Percentiles rank a stretch among this genome's conserved stretches.
Conservation (phyloP, 2,329 filamentous ascomycete genomes). For the Nemania serpens region DNA sequence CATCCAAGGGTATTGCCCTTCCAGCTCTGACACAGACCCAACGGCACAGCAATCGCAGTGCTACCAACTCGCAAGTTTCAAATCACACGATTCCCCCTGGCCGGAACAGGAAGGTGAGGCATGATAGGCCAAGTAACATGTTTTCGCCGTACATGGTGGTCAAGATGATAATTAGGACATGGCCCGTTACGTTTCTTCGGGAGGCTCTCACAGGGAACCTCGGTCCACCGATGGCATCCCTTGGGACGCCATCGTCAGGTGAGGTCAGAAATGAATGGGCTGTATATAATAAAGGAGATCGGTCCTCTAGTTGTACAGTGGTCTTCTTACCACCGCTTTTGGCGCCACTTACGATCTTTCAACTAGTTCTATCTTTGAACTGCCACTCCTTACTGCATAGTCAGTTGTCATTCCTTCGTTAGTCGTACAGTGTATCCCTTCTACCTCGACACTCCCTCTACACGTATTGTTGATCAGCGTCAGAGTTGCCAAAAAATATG, state of each 20-base stretch:
- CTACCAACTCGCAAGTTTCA: constrained; percentile 24
- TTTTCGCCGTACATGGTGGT: constrained; percentile 1
- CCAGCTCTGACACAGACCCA: constrained; percentile 16
- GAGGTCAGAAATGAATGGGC: neutral
- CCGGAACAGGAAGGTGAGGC: constrained; percentile 29
- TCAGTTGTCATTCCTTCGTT: constrained; percentile 35
- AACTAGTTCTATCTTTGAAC: constrained; percentile 36
- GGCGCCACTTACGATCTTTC: constrained; percentile 20
- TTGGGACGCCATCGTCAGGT: neutral
- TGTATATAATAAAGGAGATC: constrained; percentile 19
- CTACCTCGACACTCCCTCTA: constrained; percentile 16
- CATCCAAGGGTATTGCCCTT: constrained; percentile 6
- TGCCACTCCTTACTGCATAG: constrained; percentile 34
- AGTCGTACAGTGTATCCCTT: constrained; percentile 31
- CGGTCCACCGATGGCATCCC: constrained; percentile 1
- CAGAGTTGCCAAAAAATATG: constrained; percentile 31
- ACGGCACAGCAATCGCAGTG: constrained; percentile 12
- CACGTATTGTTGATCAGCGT: constrained; percentile 19
- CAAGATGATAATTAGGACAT: constrained; percentile 7
- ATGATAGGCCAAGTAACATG: constrained; percentile 4
- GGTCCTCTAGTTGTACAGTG: neutral
- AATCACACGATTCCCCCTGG: constrained; percentile 21
- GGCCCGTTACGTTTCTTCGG: constrained; percentile 28
- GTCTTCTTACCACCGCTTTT: constrained; percentile 21
- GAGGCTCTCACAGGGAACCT: neutral